Conservation (phyloP, 2,329 filamentous ascomycete species). For the Arthrinium phaeospermum region DNA sequence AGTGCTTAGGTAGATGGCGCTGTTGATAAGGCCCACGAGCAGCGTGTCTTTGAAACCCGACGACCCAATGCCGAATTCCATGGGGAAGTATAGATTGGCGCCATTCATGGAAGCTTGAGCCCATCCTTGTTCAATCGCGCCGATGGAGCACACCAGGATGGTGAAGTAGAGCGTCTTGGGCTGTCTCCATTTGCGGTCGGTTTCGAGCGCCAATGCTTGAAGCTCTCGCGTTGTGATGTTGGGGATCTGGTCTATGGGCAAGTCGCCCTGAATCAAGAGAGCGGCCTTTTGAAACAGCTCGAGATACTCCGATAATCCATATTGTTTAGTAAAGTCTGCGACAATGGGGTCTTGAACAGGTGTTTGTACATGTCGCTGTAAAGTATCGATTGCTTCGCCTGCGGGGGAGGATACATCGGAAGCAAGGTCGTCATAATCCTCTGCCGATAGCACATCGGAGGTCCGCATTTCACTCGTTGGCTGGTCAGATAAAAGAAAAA, state of each 20-base stretch:
- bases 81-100: constrained; percentile 18
- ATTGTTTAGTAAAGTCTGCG: not conserved
- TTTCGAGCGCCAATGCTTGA: not conserved
- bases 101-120: constrained; percentile 20
- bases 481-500: not conserved
- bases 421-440: not conserved
- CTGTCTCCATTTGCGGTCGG: not conserved
- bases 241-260: not conserved
- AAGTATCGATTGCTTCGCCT: not conserved
- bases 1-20: constrained; percentile 50
- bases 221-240: not conserved
- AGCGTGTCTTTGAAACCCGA: not conserved
- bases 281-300: not conserved
- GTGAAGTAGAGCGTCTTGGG: constrained; percentile 16
- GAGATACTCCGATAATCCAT: not conserved
- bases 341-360: not conserved
- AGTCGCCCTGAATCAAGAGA: not conserved
- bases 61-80: constrained; percentile 17
- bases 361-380: not conserved
- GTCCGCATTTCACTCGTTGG: not conserved
- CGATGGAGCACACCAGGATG: constrained; percentile 12
- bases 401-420: not conserved
- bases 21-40: constrained; percentile 66
- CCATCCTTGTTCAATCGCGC: constrained; percentile 18
- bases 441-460: not conserved